These are phyloP conservation scores for Candida gorgasii DNA, from an alignment of 805 yeast species.

Conservation along the genomic window DNA sequence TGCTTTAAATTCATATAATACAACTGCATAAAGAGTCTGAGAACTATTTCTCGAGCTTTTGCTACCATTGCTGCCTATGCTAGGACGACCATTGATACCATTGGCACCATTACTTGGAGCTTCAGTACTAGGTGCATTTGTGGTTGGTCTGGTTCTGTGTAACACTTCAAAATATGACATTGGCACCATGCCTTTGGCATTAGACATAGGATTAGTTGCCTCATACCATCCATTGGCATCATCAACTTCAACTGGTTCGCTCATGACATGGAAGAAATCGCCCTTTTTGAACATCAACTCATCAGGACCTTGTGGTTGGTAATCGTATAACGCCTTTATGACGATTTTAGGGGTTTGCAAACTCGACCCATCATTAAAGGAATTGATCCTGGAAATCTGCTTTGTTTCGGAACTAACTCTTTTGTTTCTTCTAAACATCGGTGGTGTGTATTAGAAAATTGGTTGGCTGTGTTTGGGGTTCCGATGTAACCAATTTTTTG, in stretches of 20 bases:
- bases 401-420: slow-evolving; percentile 33
- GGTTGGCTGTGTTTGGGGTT: no score
- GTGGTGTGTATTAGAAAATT: no score
- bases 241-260: slow-evolving; percentile 25
- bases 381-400: slow-evolving; percentile 29
- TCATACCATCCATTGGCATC: slow-evolving; percentile 68
- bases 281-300: slow-evolving; percentile 80
- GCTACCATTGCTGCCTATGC: neutral
- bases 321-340: slow-evolving; percentile 77
- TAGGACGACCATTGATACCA: neutral
- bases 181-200: slow-evolving; percentile 84
- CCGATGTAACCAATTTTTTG: no score
- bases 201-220: slow-evolving; percentile 82
- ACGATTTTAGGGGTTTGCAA: slow-evolving; percentile 72
- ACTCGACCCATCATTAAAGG: slow-evolving; percentile 18
- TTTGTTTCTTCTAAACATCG: slow-evolving; percentile 38
- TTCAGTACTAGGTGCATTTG: slow-evolving; percentile 7
- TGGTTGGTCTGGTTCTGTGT: slow-evolving; percentile 52
- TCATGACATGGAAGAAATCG: slow-evolving; percentile 79
- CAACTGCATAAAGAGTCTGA: slow-evolving; percentile 75
- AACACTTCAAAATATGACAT: slow-evolving; percentile 78
- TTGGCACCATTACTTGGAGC: neutral
- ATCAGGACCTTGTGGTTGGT: slow-evolving; percentile 75
- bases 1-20: slow-evolving; percentile 83
- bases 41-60: slow-evolving; percentile 23